phyloP scores from a whole-genome alignment of 192 early-diverging fungal species.

The Coemansia sp. region DNA sequence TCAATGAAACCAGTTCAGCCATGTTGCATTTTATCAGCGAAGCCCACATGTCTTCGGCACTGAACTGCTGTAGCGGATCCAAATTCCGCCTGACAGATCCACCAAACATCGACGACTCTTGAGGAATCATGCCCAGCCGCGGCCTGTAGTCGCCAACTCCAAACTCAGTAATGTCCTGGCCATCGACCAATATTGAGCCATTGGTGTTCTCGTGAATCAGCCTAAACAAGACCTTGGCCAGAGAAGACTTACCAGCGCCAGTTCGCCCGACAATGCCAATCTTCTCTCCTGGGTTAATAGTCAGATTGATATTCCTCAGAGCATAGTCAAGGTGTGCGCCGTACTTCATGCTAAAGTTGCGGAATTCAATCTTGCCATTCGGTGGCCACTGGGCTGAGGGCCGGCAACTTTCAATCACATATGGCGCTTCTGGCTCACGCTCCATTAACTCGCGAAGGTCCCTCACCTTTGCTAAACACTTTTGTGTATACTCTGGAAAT shows the following conservation, averaged over 20 bases:
- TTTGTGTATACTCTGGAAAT: neutral
- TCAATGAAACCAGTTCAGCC: neutral
- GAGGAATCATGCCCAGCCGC: conserved; percentile 53
- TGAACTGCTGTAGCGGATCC: conserved; percentile 57
- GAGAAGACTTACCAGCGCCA: conserved; percentile 64
- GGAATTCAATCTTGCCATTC: conserved; percentile 27
- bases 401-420: neutral
- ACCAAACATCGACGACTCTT: conserved; percentile 63
- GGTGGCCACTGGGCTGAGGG: conserved; percentile 23
- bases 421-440: conserved; percentile 13
- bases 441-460: neutral
- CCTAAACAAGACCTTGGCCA: conserved; percentile 59
- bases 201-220: conserved; percentile 58
- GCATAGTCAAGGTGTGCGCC: conserved; percentile 13
- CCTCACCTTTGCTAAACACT: neutral
- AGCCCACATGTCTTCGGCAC: conserved; percentile 14
- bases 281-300: conserved; percentile 57
- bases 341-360: conserved; percentile 26
- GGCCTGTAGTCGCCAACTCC: conserved; percentile 64
- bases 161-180: conserved; percentile 68
- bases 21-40: conserved; percentile 20
- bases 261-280: conserved; percentile 59
- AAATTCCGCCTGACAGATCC: conserved; percentile 65
- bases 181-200: conserved; percentile 71
- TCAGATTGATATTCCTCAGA: conserved; percentile 46